Percentiles rank a stretch among this genome's conserved stretches.
These are phyloP conservation scores for Trichoderma gamsii DNA, from an alignment of 495 filamentous ascomycete species.

Conservation along the genomic window DNA sequence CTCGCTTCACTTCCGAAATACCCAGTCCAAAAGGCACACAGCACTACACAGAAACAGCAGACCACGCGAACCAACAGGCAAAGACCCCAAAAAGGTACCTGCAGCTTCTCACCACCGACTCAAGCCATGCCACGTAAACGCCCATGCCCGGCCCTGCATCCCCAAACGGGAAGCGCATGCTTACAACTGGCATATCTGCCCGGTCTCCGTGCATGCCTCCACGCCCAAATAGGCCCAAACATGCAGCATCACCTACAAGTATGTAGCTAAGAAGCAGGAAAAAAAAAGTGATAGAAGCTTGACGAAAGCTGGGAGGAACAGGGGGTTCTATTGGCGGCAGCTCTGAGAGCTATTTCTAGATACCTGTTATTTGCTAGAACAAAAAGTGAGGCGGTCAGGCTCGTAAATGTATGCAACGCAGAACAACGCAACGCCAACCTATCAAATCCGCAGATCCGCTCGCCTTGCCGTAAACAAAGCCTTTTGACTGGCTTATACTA, in stretches of 20 bases:
- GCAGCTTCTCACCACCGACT: constrained; percentile 10
- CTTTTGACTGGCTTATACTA: too few species aligned
- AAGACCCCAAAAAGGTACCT: neutral
- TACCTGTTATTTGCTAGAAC: neutral
- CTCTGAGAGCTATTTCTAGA: too few species aligned
- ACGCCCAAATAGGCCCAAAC: neutral
- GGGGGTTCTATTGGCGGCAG: too few species aligned
- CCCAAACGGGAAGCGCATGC: neutral
- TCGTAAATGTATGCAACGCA: neutral
- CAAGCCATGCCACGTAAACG: constrained; percentile 12
- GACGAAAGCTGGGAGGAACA: too few species aligned
- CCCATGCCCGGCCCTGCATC: neutral
- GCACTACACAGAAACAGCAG: neutral
- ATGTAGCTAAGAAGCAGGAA: too few species aligned
- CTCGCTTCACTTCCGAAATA: neutral
- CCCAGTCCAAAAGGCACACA: neutral
- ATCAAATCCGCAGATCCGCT: neutral
- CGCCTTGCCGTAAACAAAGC: neutral
- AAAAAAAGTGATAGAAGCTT: too few species aligned
- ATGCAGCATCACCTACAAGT: too few species aligned
- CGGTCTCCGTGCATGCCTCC: neutral
- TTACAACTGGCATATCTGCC: neutral
- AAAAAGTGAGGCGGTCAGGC: constrained; percentile 6
- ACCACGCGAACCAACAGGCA: neutral
- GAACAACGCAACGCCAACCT: neutral